Conservation (phyloP, 2,329 filamentous ascomycete species). For the Aspergillus awamori region DNA sequence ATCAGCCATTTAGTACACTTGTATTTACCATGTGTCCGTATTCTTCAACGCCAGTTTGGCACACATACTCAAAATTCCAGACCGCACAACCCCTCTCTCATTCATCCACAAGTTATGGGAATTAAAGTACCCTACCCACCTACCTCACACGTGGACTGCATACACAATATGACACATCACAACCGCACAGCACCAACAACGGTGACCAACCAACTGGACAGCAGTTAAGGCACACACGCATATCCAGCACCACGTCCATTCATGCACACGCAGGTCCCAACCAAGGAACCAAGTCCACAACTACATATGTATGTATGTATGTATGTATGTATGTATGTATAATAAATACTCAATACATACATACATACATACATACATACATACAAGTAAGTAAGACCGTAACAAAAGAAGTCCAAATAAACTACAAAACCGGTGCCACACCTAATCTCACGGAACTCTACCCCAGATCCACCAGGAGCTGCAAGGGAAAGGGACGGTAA, state of each 20-base stretch:
- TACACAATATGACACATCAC: too few relatives aligned
- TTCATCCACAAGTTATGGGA: too few relatives aligned
- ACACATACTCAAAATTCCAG: too few relatives aligned
- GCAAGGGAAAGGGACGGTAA: neutral
- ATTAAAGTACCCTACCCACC: too few relatives aligned
- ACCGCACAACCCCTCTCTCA: too few relatives aligned
- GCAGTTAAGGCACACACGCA: neutral
- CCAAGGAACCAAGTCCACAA: too few relatives aligned
- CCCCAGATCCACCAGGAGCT: conserved; percentile 15
- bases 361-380: conserved; percentile 5
- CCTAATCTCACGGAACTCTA: neutral
- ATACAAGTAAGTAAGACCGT: conserved; percentile 13
- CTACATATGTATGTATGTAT: too few relatives aligned
- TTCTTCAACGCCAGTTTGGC: too few relatives aligned
- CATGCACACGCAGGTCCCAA: neutral
- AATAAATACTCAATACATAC: neutral
- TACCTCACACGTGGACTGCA: too few relatives aligned
- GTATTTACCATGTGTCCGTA: too few relatives aligned
- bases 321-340: neutral
- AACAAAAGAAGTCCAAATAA: conserved; percentile 24
- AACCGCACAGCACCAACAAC: conserved; percentile 4
- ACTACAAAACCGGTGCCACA: conserved; percentile 14
- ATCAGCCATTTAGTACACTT: neutral
- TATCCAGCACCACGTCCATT: neutral
- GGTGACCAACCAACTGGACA: neutral